Conservation (phyloP, 192 early-diverging fungal genomes). For the Backusella westeae region DNA sequence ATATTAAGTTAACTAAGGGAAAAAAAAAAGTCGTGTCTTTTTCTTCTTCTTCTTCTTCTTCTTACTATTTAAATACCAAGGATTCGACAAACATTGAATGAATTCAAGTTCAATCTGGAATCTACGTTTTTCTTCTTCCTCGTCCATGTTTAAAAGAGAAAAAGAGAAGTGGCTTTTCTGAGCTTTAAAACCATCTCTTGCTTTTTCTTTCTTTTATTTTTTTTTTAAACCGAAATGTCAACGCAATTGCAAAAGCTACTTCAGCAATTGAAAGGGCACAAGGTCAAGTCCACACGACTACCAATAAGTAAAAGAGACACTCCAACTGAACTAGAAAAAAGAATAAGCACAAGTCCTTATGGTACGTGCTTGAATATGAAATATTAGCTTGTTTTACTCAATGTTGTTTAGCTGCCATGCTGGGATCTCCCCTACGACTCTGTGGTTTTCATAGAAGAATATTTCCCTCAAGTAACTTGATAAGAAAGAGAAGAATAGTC, state of each 20-base stretch:
- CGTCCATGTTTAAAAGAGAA: neutral
- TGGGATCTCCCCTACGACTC: conserved; percentile 11
- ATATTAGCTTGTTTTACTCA: neutral
- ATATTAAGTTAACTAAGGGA: neutral
- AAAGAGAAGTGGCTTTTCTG: neutral
- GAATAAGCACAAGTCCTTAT: conserved; percentile 18
- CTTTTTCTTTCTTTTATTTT: neutral
- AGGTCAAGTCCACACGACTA: neutral
- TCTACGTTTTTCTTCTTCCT: conserved; percentile 43
- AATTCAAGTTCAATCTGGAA: conserved; percentile 95
- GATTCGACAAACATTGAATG: conserved; percentile 91
- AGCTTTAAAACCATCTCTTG: neutral
- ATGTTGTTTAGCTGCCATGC: neutral
- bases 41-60: conserved; percentile 13
- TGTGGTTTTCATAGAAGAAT: conserved; percentile 6
- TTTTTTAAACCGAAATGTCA: neutral
- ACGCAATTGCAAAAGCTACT: conserved; percentile 4
- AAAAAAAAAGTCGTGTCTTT: neutral
- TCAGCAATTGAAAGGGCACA: neutral
- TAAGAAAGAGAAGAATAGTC: neutral
- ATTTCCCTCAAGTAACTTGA: conserved; percentile 15
- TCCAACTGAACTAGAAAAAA: neutral
- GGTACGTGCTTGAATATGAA: conserved; percentile 4
- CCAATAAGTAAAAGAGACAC: neutral
- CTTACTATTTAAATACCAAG: conserved; percentile 87